A percentile compares a stretch with the other conserved stretches of the same genome.
Evolutionary conservation across 2,329 filamentous ascomycete genomes (phyloP).

Genomic region (Neonectria ditissima): DNA sequence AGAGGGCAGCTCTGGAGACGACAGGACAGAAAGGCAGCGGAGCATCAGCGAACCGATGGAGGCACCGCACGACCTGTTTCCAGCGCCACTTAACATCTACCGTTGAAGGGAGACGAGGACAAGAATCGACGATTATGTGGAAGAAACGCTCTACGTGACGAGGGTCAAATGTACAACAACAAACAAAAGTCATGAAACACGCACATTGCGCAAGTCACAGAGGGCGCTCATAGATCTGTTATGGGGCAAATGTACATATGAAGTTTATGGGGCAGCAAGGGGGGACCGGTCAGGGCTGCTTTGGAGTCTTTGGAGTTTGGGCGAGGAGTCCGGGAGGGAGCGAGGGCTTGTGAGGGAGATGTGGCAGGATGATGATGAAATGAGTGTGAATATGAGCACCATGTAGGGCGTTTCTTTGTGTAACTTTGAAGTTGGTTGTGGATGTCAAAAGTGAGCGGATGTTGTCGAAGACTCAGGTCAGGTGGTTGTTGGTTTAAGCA

Average conservation of each 20-base stretch:
- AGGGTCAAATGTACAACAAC: slow-evolving; percentile 15
- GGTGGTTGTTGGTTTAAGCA: neutral
- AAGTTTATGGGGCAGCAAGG: slow-evolving; percentile 13
- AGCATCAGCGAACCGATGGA: slow-evolving; percentile 61
- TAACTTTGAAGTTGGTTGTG: slow-evolving; percentile 2
- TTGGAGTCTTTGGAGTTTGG: slow-evolving; percentile 25
- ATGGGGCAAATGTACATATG: slow-evolving; percentile 26
- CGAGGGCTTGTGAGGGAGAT: slow-evolving; percentile 4
- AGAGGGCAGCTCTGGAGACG: slow-evolving; percentile 60
- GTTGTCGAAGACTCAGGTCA: neutral
- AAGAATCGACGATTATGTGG: slow-evolving; percentile 2
- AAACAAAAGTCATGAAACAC: slow-evolving; percentile 18
- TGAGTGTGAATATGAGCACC: slow-evolving; percentile 18
- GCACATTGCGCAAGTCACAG: slow-evolving; percentile 11
- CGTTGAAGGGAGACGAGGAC: slow-evolving; percentile 33
- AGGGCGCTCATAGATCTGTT: slow-evolving; percentile 9
- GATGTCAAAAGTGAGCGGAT: slow-evolving; percentile 1
- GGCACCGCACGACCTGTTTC: slow-evolving; percentile 49
- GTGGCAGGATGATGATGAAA: slow-evolving; percentile 14
- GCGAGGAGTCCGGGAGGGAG: slow-evolving; percentile 25
- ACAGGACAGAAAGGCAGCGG: slow-evolving; percentile 69
- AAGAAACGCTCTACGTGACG: slow-evolving; percentile 4
- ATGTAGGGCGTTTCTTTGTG: slow-evolving; percentile 21
- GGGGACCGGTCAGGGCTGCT: slow-evolving; percentile 13
- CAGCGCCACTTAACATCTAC: slow-evolving; percentile 50